Percentiles rank a stretch among this genome's conserved stretches.
These are phyloP conservation scores for Fusarium equiseti DNA, from an alignment of 2,329 filamentous ascomycete genomes.

Conservation along the genomic window DNA sequence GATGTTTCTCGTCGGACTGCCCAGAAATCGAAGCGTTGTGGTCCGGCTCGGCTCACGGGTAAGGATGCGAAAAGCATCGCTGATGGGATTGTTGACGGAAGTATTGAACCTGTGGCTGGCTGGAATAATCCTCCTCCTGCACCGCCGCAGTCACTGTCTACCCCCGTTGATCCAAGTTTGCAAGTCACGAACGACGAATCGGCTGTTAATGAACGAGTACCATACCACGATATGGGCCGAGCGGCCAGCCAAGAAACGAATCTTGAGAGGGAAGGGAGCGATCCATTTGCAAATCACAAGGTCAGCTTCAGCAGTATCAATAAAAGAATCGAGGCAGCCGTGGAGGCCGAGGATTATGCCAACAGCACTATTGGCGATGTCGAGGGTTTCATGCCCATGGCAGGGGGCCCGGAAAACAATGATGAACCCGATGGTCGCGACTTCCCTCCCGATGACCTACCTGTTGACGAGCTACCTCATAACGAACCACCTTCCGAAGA, in stretches of 20 bases:
- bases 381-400: neutral
- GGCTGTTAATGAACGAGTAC: neutral
- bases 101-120: no score
- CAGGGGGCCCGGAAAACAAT: neutral
- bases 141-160: neutral
- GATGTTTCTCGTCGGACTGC: neutral
- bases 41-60: neutral
- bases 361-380: neutral
- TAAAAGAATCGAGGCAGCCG: neutral
- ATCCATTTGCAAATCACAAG: neutral
- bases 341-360: neutral
- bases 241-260: neutral
- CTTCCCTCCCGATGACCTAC: neutral
- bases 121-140: neutral
- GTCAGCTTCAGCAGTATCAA: neutral
- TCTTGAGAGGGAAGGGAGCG: neutral
- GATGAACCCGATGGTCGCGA: neutral
- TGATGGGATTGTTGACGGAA: no score
- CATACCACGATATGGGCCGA: neutral
- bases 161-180: neutral
- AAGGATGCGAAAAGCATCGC: no score
- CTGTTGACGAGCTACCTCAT: neutral
- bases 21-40: neutral
- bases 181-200: neutral
- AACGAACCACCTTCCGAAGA: neutral